Base-by-base conservation (phyloP, 768 basidiomycete species). In the Plicaturopsis crispa region DNA sequence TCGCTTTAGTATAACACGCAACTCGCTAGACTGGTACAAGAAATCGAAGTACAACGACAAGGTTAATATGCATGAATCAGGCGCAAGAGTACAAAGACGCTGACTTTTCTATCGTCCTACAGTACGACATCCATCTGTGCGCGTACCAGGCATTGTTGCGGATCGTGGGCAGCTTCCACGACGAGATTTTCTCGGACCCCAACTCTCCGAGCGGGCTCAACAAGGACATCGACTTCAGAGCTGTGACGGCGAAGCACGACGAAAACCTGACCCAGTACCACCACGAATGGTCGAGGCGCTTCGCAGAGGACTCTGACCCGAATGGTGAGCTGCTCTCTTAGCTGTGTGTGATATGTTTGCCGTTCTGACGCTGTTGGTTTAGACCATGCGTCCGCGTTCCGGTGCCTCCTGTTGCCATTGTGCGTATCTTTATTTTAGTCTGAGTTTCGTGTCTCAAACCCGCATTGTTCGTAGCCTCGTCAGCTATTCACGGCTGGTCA, bases 81-180 rank as follows among this genome's bases (percentile, higher is more conserved):
- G n/a, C n/a, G n/a, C n/a, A n/a, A n/a, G n/a, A n/a, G n/a, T n/a
- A n/a, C n/a, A n/a, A n/a, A n/a, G n/a, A n/a, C n/a, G n/a, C n/a
- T n/a, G n/a, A 40, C 16, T 18, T 35, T 31, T 11, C 14, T 20
- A 8, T 28, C 14, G 26, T 28, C 10, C 10, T 11, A 14, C 38
- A 85, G 82, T 81, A 78, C 49, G 84, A 88, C 48, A 61, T 87
- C 32, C 84, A 87, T 43, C 61, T 87, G 18, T 87, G 82, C 48
- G 80, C 72, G 17, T 83, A 88, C 49, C 77, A 83, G 1, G 70
- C 71, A 11, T 63, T 87, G 23, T 57, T 88, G 32, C 74, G 78
- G 24, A 78, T 87, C 33, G 74, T 87, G 5, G 73, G 79, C 11
- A 70, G 69, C 23, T 87, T 85, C 63, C 84, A 86, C 43, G 83